Conservation (phyloP, 495 filamentous ascomycete genomes). For the Lasiosphaeria miniovina region DNA sequence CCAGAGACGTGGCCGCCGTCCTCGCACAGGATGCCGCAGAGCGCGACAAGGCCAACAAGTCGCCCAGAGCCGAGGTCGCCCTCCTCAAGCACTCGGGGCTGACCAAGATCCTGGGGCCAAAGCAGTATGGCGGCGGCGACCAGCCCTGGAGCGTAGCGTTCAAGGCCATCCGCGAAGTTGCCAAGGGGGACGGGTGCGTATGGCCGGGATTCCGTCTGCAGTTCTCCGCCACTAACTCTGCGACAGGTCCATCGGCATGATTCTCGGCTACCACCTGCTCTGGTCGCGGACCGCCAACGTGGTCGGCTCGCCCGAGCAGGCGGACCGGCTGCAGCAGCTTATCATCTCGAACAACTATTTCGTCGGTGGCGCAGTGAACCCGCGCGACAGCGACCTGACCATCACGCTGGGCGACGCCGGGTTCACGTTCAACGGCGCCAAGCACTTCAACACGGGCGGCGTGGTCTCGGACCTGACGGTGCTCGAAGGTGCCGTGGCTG, state of each 20-base stretch:
- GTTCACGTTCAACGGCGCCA: constrained; percentile 56
- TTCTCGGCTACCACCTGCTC: constrained; percentile 59
- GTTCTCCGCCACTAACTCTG: neutral
- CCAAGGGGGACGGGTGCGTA: constrained; percentile 52
- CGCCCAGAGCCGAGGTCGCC: constrained; percentile 52
- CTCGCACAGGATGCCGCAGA: constrained; percentile 50
- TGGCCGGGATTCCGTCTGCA: neutral
- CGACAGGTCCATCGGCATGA: constrained; percentile 50
- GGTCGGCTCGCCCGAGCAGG: constrained; percentile 54
- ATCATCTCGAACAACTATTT: constrained; percentile 60
- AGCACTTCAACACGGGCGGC: constrained; percentile 62
- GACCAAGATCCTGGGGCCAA: constrained; percentile 53
- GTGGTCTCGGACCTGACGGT: constrained; percentile 61
- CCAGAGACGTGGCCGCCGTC: constrained; percentile 51
- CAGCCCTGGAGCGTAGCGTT: constrained; percentile 56
- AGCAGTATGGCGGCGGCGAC: constrained; percentile 55
- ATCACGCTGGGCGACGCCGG: constrained; percentile 50
- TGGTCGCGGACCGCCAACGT: constrained; percentile 57
- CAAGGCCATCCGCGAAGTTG: constrained; percentile 56
- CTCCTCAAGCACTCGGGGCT: constrained; percentile 57
- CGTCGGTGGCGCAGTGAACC: constrained; percentile 60
- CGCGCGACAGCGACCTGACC: constrained; percentile 55
- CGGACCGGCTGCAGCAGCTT: constrained; percentile 47
- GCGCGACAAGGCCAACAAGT: constrained; percentile 55
- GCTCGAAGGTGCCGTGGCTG: constrained; percentile 55